Conservation (phyloP, 1,139 yeast species). For the Debaryomycetaceae sp. region DNA sequence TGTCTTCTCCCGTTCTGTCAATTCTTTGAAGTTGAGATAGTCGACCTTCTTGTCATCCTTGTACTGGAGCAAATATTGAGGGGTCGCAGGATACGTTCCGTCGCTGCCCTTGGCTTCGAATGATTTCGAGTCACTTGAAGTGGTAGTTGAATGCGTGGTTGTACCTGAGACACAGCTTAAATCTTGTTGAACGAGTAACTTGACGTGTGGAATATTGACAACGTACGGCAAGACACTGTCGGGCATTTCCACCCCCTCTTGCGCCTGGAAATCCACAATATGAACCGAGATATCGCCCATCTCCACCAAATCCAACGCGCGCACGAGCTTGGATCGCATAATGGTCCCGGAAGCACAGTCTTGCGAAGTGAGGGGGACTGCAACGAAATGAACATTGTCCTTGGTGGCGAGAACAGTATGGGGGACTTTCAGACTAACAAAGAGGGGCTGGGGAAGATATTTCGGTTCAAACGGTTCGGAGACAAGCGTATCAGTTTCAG, state of each 20-base stretch:
- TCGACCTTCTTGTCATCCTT: slow-evolving; percentile 32
- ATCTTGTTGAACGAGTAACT: slow-evolving; percentile 35
- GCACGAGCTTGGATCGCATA: slow-evolving; percentile 26
- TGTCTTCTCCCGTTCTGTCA: not conserved
- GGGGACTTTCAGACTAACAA: no score
- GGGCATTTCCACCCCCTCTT: slow-evolving; percentile 52
- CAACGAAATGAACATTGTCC: slow-evolving; percentile 44
- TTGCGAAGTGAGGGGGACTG: slow-evolving; percentile 23
- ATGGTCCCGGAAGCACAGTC: slow-evolving; percentile 5
- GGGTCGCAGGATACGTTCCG: slow-evolving; percentile 45
- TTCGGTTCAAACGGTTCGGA: no score
- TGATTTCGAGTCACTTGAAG: slow-evolving; percentile 37
- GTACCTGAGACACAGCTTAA: slow-evolving; percentile 22
- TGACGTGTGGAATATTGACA: slow-evolving; percentile 24
- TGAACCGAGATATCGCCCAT: slow-evolving; percentile 40
- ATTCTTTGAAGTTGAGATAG: slow-evolving; percentile 57
- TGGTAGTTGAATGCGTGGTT: slow-evolving; percentile 28
- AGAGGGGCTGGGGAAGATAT: no score
- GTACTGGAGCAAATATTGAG: slow-evolving; percentile 43
- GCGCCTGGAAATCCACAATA: slow-evolving; percentile 60
- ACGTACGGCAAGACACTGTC: slow-evolving; percentile 30
- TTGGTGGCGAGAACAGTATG: slow-evolving; percentile 42
- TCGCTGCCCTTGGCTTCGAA: slow-evolving; percentile 34
- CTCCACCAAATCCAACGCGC: slow-evolving; percentile 29
- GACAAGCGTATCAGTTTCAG: no score